phyloP scores from a whole-genome alignment of 106 monocot species.

The Dendrobium huoshanense region DNA sequence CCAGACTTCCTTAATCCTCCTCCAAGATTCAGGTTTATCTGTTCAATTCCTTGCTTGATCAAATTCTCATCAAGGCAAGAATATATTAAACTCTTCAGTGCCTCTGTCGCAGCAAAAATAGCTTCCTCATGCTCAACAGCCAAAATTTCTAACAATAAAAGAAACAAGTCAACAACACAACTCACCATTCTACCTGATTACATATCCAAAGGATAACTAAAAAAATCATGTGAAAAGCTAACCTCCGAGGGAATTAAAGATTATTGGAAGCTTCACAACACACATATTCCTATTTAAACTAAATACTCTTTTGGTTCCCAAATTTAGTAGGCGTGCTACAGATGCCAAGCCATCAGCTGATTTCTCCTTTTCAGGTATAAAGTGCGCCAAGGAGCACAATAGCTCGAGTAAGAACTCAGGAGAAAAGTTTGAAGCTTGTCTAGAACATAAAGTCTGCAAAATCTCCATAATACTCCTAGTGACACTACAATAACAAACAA shows the following conservation, averaged over 20 bases:
- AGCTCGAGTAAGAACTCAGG: constrained; percentile 54
- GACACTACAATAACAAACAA: constrained; percentile 17
- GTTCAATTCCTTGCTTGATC: constrained; percentile 60
- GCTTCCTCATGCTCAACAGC: constrained; percentile 84
- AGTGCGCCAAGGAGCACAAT: constrained; percentile 54
- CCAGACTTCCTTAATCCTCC: constrained; percentile 43
- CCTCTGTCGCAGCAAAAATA: constrained; percentile 61
- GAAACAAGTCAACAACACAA: not conserved
- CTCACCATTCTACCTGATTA: not conserved
- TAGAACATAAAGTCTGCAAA: constrained; percentile 54
- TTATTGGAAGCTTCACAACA: constrained; percentile 57
- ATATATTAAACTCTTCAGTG: constrained; percentile 60
- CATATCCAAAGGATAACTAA: not conserved
- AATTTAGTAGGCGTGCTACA: constrained; percentile 58
- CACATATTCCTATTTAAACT: constrained; percentile 45
- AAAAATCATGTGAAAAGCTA: not conserved
- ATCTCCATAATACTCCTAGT: constrained; percentile 74
- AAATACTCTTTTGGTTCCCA: constrained; percentile 62
- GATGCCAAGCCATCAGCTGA: constrained; percentile 73
- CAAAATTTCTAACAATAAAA: constrained; percentile 51
- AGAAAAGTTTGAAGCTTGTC: constrained; percentile 35
- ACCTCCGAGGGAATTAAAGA: constrained; percentile 84
- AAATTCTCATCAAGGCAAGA: constrained; percentile 68
- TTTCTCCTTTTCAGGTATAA: constrained; percentile 40
- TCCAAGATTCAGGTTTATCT: constrained; percentile 30